phyloP scores from a whole-genome alignment of 305 asterid species.

The Solanum hybrid region DNA sequence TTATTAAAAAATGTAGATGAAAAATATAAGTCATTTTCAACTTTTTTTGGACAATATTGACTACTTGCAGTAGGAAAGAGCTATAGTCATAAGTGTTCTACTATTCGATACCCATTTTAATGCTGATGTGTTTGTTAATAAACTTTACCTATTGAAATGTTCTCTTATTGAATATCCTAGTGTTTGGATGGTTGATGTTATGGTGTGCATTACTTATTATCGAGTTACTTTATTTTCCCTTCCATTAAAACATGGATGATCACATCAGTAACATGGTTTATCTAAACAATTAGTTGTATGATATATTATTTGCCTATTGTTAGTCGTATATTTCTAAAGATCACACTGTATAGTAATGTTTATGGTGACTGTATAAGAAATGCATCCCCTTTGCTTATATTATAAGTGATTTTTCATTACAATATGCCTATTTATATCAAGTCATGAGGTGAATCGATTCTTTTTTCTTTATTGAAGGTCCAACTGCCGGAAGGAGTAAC shows the following conservation, averaged over 20 bases:
- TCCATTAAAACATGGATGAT: not conserved
- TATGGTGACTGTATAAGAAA: not conserved
- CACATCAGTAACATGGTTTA: not conserved
- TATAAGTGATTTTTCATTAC: too few relatives aligned
- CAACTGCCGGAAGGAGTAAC: not conserved
- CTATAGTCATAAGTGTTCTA: not conserved
- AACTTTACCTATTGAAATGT: not conserved
- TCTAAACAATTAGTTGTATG: not conserved
- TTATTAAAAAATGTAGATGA: not conserved
- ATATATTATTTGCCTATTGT: not conserved
- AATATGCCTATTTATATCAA: too few relatives aligned
- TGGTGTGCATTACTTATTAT: not conserved
- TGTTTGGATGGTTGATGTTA: not conserved
- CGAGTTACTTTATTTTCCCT: not conserved
- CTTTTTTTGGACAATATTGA: not conserved
- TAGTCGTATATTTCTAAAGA: not conserved
- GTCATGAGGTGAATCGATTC: not conserved
- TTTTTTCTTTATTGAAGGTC: not conserved
- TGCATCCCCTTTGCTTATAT: too few relatives aligned
- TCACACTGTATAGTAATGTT: not conserved
- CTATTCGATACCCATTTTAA: not conserved
- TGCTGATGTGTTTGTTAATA: not conserved
- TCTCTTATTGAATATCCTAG: not conserved
- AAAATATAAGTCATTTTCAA: not conserved
- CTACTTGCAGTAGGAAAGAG: not conserved